A percentile compares a stretch with the other conserved stretches of the same genome.
These are phyloP conservation scores for Penicillium soppii DNA, from an alignment of 495 filamentous ascomycete species.

Conservation along the genomic window DNA sequence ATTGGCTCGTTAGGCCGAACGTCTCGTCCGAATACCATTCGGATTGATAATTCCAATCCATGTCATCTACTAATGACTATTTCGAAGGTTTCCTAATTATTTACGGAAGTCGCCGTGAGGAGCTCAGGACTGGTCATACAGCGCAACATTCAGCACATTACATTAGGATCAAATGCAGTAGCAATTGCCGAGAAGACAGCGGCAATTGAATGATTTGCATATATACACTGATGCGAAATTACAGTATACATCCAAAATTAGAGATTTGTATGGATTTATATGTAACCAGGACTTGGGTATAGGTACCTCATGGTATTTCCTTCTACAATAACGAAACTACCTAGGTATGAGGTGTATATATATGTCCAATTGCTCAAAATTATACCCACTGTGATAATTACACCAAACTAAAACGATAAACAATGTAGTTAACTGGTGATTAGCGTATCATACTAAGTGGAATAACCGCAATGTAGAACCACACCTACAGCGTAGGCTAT, in stretches of 20 bases:
- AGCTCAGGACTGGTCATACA: slow-evolving; percentile 10
- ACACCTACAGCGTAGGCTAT: slow-evolving; percentile 9
- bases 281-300: too few species aligned
- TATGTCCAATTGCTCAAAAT: too few species aligned
- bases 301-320: too few species aligned
- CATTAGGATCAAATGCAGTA: neutral
- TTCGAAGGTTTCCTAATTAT: slow-evolving; percentile 8
- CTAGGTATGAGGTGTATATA: too few species aligned
- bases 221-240: too few species aligned
- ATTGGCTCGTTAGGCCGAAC: slow-evolving; percentile 16
- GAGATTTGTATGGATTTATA: too few species aligned
- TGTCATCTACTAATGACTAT: neutral
- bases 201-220: neutral
- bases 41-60: slow-evolving; percentile 7
- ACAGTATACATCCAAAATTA: too few species aligned
- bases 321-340: too few species aligned
- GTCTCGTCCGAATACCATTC: slow-evolving; percentile 9
- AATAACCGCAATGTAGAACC: slow-evolving; percentile 6
- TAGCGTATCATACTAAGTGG: too few species aligned
- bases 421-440: too few species aligned
- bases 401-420: neutral
- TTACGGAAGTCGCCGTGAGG: slow-evolving; percentile 18
- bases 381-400: too few species aligned
- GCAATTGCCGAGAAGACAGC: neutral
- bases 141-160: slow-evolving; percentile 12